Conservation (phyloP, 441 rosid species). For the Gossypium davidsonii region DNA sequence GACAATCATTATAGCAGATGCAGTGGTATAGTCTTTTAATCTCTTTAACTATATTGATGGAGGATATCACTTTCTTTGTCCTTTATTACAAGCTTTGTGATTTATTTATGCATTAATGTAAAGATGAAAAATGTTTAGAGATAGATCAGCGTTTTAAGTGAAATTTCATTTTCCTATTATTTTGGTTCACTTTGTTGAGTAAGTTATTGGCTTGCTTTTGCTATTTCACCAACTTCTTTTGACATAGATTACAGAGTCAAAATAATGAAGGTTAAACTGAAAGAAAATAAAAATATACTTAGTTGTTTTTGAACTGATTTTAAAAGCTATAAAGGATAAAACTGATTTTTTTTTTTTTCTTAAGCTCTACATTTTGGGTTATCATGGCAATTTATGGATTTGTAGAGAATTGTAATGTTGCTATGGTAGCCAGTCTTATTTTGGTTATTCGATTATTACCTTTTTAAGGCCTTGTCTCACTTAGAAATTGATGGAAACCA, state of each 20-base stretch:
- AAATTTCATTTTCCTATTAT: background rate
- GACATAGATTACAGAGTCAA: background rate
- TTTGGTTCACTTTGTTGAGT: background rate
- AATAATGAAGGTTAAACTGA: background rate
- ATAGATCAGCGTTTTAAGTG: background rate
- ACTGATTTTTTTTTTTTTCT: background rate
- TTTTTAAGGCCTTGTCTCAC: background rate
- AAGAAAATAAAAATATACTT: background rate
- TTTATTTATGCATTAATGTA: background rate
- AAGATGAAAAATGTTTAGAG: slow-evolving; percentile 4
- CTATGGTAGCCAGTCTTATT: background rate
- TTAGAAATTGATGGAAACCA: background rate
- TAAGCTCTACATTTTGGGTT: background rate
- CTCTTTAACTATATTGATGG: background rate
- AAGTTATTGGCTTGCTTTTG: background rate
- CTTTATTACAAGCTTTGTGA: background rate
- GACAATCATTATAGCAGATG: slow-evolving; percentile 69
- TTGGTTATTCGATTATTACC: background rate
- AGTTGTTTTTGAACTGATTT: slow-evolving; percentile 4
- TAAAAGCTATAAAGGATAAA: background rate
- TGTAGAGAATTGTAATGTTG: background rate
- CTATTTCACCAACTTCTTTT: background rate
- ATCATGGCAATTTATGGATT: background rate
- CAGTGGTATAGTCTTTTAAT: slow-evolving; percentile 49
- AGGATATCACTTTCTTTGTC: background rate